phyloP scores from a whole-genome alignment of 1,284 basidiomycete genomes.

The Farysia itapuensis region DNA sequence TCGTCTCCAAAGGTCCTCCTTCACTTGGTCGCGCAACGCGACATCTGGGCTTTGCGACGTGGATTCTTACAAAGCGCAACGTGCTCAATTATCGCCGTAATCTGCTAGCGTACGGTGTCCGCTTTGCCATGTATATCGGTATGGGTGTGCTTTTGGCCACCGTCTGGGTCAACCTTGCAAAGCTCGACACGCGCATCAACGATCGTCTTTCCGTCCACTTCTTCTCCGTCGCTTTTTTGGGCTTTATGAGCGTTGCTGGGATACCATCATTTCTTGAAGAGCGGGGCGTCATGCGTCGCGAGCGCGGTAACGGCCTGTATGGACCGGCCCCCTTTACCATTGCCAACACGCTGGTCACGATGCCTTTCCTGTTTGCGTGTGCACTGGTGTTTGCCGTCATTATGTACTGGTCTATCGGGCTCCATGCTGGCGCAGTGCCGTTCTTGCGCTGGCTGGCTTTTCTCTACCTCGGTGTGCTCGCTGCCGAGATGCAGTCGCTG shows the following conservation, averaged over 20 bases:
- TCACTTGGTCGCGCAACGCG: neutral
- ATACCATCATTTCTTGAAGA: slow-evolving; percentile 62
- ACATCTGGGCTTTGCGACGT: slow-evolving; percentile 1
- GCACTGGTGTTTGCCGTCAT: slow-evolving; percentile 48
- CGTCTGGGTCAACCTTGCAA: slow-evolving; percentile 67
- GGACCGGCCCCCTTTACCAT: slow-evolving; percentile 36
- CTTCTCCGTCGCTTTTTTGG: slow-evolving; percentile 66
- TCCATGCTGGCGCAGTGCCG: slow-evolving; percentile 63
- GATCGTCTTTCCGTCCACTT: slow-evolving; percentile 55
- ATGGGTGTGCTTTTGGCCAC: slow-evolving; percentile 62
- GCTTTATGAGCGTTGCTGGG: slow-evolving; percentile 64
- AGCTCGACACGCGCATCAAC: slow-evolving; percentile 59
- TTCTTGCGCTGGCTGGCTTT: slow-evolving; percentile 68
- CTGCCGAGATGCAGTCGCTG: slow-evolving; percentile 67
- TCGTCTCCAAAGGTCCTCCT: neutral
- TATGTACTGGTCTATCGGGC: slow-evolving; percentile 62
- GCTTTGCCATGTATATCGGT: slow-evolving; percentile 67
- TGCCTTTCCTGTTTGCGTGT: slow-evolving; percentile 61
- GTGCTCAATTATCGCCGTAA: slow-evolving; percentile 60
- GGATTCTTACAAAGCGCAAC: slow-evolving; percentile 24
- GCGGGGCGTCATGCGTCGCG: slow-evolving; percentile 60
- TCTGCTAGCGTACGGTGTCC: slow-evolving; percentile 68
- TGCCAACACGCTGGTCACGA: slow-evolving; percentile 56
- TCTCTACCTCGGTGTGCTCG: slow-evolving; percentile 67
- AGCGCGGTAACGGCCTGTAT: slow-evolving; percentile 60